Conservation (phyloP, 345 rosid species). For the Boechera divaricarpa region DNA sequence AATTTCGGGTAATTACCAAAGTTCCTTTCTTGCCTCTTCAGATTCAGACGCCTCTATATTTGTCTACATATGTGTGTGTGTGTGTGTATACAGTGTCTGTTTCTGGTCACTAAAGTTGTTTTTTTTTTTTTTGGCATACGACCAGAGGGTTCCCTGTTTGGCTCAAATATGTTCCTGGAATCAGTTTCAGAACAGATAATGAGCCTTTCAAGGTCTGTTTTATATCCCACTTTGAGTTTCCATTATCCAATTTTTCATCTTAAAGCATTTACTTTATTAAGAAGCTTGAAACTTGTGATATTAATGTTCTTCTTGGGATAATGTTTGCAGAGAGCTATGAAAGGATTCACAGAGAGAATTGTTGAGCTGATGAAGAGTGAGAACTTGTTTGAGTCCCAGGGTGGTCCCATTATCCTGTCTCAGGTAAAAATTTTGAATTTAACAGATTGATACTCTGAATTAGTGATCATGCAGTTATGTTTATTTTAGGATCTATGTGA, state of each 20-base stretch:
- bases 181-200: constrained; percentile 98
- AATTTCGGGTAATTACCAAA: constrained; percentile 78
- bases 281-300: not conserved
- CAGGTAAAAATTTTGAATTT: constrained; percentile 57
- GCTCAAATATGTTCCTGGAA: constrained; percentile 98
- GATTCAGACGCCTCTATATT: constrained; percentile 39
- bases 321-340: constrained; percentile 86
- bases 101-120: constrained; percentile 4
- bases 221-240: constrained; percentile 3
- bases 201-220: constrained; percentile 95
- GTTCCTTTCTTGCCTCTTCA: constrained; percentile 32
- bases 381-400: constrained; percentile 90
- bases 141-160: constrained; percentile 98
- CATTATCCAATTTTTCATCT: not conserved
- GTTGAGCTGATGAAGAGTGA: constrained; percentile 96
- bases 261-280: not conserved
- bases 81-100: constrained; percentile 3
- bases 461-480: constrained; percentile 23
- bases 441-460: constrained; percentile 8
- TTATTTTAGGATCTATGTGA: constrained; percentile 3
- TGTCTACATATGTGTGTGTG: not conserved
- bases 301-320: constrained; percentile 27
- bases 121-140: constrained; percentile 10
- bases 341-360: constrained; percentile 92
- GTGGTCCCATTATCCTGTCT: constrained; percentile 97